These are phyloP conservation scores for Pseudocercospora fuligena DNA, from an alignment of 2,329 filamentous ascomycete species.

Conservation along the genomic window DNA sequence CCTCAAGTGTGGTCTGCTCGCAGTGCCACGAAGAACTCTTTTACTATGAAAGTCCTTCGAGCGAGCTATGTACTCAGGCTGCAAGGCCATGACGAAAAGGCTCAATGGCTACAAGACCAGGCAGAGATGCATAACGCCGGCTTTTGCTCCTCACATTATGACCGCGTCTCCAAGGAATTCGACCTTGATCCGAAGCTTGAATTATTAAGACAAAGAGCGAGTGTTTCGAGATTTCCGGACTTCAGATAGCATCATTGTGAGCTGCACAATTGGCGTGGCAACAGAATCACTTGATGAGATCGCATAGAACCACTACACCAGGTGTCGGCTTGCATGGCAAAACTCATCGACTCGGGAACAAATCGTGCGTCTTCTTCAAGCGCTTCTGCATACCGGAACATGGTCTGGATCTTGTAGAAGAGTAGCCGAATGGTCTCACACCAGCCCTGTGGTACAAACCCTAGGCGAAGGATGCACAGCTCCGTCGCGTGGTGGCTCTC, in stretches of 20 bases:
- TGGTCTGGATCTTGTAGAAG: background rate
- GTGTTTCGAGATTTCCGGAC: background rate
- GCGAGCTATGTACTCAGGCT: background rate
- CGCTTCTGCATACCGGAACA: background rate
- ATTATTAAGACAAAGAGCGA: background rate
- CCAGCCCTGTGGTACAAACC: too few species aligned
- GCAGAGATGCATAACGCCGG: background rate
- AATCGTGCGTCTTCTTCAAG: background rate
- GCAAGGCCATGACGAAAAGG: background rate
- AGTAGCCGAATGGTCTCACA: too few species aligned
- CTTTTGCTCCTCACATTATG: background rate
- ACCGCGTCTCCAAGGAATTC: background rate
- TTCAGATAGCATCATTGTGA: background rate
- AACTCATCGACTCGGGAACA: background rate
- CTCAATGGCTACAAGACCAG: background rate
- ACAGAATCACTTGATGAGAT: background rate
- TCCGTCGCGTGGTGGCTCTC: background rate
- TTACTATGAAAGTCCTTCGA: background rate
- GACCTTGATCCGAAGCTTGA: background rate
- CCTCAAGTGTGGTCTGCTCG: background rate
- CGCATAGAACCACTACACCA: background rate
- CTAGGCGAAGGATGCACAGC: background rate
- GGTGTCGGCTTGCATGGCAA: background rate
- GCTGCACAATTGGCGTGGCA: background rate
- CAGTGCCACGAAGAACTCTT: background rate